Percentiles rank a stretch among this genome's conserved stretches.
Conservation (phyloP, 345 rosid genomes). For the Gossypium mustelinum region DNA sequence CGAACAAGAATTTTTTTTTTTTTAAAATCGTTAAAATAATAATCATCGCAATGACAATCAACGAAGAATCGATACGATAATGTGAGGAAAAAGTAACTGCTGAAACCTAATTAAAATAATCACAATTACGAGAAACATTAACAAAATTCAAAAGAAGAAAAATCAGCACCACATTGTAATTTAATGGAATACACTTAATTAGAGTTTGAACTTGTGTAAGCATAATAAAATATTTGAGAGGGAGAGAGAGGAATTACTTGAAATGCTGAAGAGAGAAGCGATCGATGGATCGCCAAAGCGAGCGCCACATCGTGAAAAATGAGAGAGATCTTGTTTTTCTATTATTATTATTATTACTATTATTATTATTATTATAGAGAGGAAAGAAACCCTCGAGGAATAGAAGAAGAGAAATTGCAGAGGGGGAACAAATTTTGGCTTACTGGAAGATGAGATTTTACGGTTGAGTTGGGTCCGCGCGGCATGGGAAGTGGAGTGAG, state of each 20-base stretch:
- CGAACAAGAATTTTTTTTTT: neutral
- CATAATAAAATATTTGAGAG: neutral
- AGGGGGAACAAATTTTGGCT: neutral
- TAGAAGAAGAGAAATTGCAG: neutral
- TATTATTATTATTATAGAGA: neutral
- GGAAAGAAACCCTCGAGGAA: neutral
- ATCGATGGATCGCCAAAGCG: slow-evolving; percentile 56
- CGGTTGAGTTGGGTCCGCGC: neutral
- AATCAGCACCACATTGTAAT: neutral
- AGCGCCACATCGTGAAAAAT: slow-evolving; percentile 26
- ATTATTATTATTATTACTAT: neutral
- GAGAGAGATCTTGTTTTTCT: neutral
- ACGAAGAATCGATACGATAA: neutral
- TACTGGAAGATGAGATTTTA: neutral
- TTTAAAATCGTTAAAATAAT: neutral
- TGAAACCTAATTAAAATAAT: neutral
- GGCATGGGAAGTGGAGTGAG: neutral
- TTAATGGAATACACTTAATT: neutral
- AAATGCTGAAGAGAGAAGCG: slow-evolving; percentile 64
- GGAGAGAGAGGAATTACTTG: slow-evolving; percentile 30
- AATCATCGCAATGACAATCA: neutral
- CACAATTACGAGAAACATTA: neutral
- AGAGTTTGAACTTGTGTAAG: neutral
- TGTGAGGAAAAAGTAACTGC: neutral
- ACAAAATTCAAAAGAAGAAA: neutral